A percentile compares a stretch with the other conserved stretches of the same genome.
These are phyloP conservation scores for Pterocarpus macrocarpus DNA, from an alignment of 306 rosid genomes.

Conservation along the genomic window DNA sequence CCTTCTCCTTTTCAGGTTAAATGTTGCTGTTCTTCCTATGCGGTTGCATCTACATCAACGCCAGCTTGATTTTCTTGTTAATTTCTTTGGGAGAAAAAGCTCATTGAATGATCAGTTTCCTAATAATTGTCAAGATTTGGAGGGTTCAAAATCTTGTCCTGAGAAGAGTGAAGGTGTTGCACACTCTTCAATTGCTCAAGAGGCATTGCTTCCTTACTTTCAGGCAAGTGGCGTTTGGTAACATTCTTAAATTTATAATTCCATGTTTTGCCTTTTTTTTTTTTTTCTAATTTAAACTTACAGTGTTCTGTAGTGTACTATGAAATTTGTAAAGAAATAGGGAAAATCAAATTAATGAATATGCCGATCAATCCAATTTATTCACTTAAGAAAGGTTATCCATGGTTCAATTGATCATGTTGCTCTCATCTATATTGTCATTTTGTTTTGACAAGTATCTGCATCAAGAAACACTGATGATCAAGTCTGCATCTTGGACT, in stretches of 20 bases:
- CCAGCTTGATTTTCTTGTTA: conserved; percentile 87
- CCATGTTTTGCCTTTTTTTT: conserved; percentile 19
- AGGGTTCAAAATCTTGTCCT: conserved; percentile 63
- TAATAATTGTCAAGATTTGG: conserved; percentile 61
- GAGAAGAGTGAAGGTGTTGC: conserved; percentile 49
- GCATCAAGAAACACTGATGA: conserved; percentile 27
- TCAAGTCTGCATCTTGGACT: conserved; percentile 31
- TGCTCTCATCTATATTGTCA: conserved; percentile 36
- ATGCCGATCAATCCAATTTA: conserved; percentile 6
- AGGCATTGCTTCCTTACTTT: conserved; percentile 96
- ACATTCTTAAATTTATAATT: conserved; percentile 14
- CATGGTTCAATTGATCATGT: conserved; percentile 22
- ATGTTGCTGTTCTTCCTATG: conserved; percentile 72
- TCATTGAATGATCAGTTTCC: conserved; percentile 62
- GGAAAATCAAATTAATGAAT: conserved; percentile 23
- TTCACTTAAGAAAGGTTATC: not conserved
- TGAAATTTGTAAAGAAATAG: conserved; percentile 13
- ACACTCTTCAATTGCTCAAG: conserved; percentile 63
- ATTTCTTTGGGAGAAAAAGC: conserved; percentile 76
- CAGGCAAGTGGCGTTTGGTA: conserved; percentile 72
- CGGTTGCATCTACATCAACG: conserved; percentile 82
- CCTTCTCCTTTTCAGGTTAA: conserved; percentile 65
- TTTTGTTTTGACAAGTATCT: conserved; percentile 18
- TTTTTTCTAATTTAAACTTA: not conserved
- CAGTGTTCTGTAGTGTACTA: conserved; percentile 17